A percentile compares a stretch with the other conserved stretches of the same genome.
Evolutionary conservation across 73 alveolate genomes (phyloP).

Genomic region (Paramecium bursaria): DNA sequence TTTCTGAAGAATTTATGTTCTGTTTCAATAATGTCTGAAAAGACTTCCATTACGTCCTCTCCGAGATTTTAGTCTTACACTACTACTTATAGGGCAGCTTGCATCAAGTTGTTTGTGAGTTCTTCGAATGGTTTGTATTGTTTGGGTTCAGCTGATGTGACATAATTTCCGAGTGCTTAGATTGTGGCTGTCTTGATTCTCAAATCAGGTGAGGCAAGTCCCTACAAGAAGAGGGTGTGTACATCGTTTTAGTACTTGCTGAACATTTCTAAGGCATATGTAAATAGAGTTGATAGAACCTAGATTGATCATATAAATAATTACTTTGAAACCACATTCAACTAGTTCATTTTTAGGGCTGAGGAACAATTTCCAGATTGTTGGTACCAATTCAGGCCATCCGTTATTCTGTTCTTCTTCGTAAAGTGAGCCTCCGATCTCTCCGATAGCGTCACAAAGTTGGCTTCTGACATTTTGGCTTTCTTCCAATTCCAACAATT

Average conservation of each 20-base stretch:
- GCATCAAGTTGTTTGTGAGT: constrained; percentile 4
- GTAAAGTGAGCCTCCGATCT: constrained; percentile 69
- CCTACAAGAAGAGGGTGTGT: constrained; percentile 66
- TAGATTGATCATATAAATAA: too few species aligned
- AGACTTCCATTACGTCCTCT: constrained; percentile 80
- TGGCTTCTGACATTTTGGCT: constrained; percentile 70
- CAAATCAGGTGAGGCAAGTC: constrained; percentile 73
- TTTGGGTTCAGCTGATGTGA: constrained; percentile 77
- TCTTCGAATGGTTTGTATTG: constrained; percentile 14
- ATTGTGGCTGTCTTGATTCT: constrained; percentile 65
- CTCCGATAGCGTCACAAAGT: constrained; percentile 83
- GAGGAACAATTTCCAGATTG: constrained; percentile 59
- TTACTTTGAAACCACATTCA: constrained; percentile 19
- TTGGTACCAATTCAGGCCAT: constrained; percentile 66
- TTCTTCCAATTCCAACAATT: constrained; percentile 62
- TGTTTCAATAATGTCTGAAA: constrained; percentile 86
- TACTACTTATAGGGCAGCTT: background rate
- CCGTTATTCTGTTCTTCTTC: constrained; percentile 66
- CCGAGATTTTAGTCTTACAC: constrained; percentile 1
- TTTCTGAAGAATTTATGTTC: constrained; percentile 87
- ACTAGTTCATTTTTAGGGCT: background rate
- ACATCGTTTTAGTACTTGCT: constrained; percentile 35
- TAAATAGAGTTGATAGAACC: too few species aligned
- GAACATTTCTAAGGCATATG: constrained; percentile 69
- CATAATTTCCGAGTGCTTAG: constrained; percentile 64